Conservation (phyloP, 1,284 basidiomycete species). For the Ganoderma lingzhi region DNA sequence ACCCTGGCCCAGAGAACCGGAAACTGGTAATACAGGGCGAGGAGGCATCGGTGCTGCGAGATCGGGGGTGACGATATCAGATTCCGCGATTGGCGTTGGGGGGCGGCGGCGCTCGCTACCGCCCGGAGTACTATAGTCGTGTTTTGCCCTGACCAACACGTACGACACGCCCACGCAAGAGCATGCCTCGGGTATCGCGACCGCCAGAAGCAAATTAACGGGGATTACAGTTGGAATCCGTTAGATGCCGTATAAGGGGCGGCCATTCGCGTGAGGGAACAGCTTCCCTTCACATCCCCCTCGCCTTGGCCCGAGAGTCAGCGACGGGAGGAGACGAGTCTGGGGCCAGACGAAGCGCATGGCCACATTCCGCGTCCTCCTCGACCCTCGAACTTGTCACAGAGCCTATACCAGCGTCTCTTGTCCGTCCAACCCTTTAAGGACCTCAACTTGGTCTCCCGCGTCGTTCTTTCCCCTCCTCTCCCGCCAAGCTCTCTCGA, state of each 20-base stretch:
- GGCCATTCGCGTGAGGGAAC: neutral
- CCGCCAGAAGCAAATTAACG: conserved; percentile 12
- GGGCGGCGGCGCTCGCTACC: neutral
- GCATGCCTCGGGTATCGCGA: neutral
- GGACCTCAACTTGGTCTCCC: neutral
- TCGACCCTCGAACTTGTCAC: conserved; percentile 4
- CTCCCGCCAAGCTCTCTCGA: neutral
- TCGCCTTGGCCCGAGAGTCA: neutral
- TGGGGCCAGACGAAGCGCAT: conserved; percentile 12
- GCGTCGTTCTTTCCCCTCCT: neutral
- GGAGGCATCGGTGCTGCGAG: conserved; percentile 7
- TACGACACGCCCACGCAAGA: neutral
- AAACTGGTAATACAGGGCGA: neutral
- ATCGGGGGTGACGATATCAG: conserved; percentile 8
- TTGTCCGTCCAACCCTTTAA: neutral
- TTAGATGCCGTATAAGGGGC: conserved; percentile 4
- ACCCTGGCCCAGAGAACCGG: conserved; percentile 10
- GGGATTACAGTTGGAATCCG: neutral
- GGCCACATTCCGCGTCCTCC: conserved; percentile 2
- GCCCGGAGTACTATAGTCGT: neutral
- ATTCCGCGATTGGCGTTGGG: conserved; percentile 7
- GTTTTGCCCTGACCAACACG: neutral
- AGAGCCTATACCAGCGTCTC: neutral
- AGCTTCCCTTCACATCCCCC: conserved; percentile 15
- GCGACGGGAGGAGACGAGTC: conserved; percentile 3